phyloP scores from a whole-genome alignment of 345 rosid species.

The Populus davidiana region DNA sequence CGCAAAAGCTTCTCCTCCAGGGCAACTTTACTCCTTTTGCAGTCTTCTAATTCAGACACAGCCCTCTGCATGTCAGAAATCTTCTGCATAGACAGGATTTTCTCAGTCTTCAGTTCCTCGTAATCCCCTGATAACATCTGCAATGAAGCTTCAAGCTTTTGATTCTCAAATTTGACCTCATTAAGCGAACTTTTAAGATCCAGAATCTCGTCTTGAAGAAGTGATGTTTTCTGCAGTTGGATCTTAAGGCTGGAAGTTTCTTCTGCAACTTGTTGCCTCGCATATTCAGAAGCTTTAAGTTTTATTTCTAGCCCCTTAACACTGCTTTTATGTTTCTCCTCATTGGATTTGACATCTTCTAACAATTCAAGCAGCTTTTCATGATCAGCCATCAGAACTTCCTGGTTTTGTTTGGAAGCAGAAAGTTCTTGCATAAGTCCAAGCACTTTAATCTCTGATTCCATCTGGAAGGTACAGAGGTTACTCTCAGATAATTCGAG shows the following conservation, averaged over 20 bases:
- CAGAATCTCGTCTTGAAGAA: conserved; percentile 51
- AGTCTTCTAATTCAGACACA: conserved; percentile 43
- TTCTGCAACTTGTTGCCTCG: conserved; percentile 42
- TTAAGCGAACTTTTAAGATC: conserved; percentile 42
- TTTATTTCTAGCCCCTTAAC: conserved; percentile 48
- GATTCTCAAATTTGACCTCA: conserved; percentile 52
- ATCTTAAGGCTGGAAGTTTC: conserved; percentile 48
- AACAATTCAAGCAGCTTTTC: conserved; percentile 48
- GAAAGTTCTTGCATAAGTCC: conserved; percentile 39
- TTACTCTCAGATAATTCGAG: conserved; percentile 35
- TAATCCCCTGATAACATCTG: conserved; percentile 52
- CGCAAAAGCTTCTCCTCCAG: conserved; percentile 64
- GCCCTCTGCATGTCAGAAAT: conserved; percentile 42
- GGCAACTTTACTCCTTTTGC: conserved; percentile 41
- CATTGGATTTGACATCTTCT: conserved; percentile 54
- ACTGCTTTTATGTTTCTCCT: conserved; percentile 42
- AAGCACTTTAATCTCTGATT: conserved; percentile 36
- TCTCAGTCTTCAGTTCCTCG: conserved; percentile 46
- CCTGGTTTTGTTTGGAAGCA: conserved; percentile 47
- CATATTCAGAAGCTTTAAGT: conserved; percentile 49
- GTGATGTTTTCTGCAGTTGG: conserved; percentile 44
- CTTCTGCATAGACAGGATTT: conserved; percentile 26
- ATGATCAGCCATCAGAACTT: conserved; percentile 53
- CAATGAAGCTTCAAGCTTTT: conserved; percentile 51
- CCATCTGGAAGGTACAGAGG: conserved; percentile 27